Conservation (phyloP, 768 basidiomycete genomes). For the Stropharia rugosoannulata region DNA sequence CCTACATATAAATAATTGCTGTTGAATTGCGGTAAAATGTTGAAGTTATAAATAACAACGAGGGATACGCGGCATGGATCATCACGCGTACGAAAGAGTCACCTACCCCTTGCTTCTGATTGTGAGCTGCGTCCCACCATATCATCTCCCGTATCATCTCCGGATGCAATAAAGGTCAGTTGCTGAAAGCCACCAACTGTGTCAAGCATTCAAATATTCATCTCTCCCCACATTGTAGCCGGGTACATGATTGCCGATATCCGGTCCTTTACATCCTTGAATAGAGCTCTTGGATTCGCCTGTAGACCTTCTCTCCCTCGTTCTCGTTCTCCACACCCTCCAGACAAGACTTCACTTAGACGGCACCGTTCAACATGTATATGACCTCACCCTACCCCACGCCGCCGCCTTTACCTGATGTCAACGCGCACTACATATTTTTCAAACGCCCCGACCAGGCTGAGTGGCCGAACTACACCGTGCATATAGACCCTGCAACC, state of each 20-base stretch:
- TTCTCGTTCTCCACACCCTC: neutral
- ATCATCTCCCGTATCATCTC: neutral
- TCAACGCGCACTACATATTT: conserved; percentile 55
- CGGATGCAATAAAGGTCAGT: neutral
- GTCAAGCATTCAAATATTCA: neutral
- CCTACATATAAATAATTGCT: too few species aligned
- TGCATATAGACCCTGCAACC: conserved; percentile 55
- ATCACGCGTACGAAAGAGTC: too few species aligned
- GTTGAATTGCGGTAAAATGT: too few species aligned
- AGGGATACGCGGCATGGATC: too few species aligned
- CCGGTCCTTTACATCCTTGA: neutral
- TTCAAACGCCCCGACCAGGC: conserved; percentile 55
- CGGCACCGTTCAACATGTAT: conserved; percentile 36
- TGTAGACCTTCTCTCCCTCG: neutral
- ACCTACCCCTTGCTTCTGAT: too few species aligned
- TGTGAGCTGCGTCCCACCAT: neutral
- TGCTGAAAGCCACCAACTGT: neutral
- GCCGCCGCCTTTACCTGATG: conserved; percentile 44
- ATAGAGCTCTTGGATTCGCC: neutral
- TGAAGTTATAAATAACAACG: too few species aligned
- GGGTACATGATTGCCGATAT: neutral
- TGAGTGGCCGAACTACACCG: conserved; percentile 52
- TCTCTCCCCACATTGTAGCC: neutral
- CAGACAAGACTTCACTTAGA: neutral
- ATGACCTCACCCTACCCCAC: conserved; percentile 58